Percentiles rank a stretch among this genome's conserved stretches.
Evolutionary conservation across 2,329 filamentous ascomycete species (phyloP).

Genomic region (Tolypocladium amazonense): DNA sequence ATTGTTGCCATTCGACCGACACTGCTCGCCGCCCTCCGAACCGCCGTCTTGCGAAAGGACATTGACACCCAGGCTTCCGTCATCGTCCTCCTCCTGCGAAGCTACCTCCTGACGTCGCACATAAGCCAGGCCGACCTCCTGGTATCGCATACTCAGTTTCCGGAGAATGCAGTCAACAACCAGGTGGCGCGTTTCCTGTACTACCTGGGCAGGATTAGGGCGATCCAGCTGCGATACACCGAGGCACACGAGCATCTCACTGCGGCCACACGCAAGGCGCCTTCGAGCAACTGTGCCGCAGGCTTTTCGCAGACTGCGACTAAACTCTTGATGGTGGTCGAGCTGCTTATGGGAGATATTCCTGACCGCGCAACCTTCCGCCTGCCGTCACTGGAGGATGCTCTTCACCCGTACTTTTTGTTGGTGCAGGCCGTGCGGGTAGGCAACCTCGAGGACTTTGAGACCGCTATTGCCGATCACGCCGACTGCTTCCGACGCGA

Average conservation of each 20-base stretch:
- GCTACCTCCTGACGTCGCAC: slow-evolving; percentile 91
- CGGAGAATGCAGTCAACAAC: slow-evolving; percentile 89
- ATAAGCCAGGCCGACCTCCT: slow-evolving; percentile 94
- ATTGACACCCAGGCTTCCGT: slow-evolving; percentile 94
- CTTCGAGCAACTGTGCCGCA: slow-evolving; percentile 76
- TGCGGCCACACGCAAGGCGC: slow-evolving; percentile 89
- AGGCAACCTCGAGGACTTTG: slow-evolving; percentile 90
- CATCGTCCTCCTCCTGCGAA: slow-evolving; percentile 87
- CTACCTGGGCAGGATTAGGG: slow-evolving; percentile 92
- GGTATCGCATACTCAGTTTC: slow-evolving; percentile 92
- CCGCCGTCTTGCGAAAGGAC: slow-evolving; percentile 93
- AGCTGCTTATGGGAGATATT: slow-evolving; percentile 97
- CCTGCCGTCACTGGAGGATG: slow-evolving; percentile 73
- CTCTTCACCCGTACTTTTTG: slow-evolving; percentile 85
- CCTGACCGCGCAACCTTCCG: slow-evolving; percentile 92
- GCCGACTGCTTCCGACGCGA: slow-evolving; percentile 82
- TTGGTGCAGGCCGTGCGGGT: slow-evolving; percentile 92
- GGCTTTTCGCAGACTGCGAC: slow-evolving; percentile 95
- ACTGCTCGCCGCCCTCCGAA: slow-evolving; percentile 79
- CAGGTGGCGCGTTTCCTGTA: slow-evolving; percentile 96
- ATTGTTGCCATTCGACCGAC: slow-evolving; percentile 78
- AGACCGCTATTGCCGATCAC: slow-evolving; percentile 73
- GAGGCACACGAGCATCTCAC: slow-evolving; percentile 92
- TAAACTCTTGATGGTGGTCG: slow-evolving; percentile 92
- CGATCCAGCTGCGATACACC: slow-evolving; percentile 93